phyloP scores from a whole-genome alignment of 169 alveolate species.

The Ichthyophthirius multifiliis region DNA sequence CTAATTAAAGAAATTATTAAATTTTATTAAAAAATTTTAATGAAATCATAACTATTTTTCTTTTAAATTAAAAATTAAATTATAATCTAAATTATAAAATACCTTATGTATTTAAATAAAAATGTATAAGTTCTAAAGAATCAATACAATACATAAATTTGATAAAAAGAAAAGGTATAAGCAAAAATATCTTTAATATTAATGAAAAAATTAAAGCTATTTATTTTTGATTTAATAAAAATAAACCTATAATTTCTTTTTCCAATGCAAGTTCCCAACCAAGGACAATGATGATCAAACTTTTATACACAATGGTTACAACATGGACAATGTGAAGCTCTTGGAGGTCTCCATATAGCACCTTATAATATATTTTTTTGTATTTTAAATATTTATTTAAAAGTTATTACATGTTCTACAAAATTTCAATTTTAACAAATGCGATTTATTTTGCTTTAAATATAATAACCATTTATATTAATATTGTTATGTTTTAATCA shows the following conservation, averaged over 20 bases:
- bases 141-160: not conserved
- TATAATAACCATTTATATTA: not conserved
- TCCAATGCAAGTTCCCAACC: slow-evolving; percentile 91
- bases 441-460: slow-evolving; percentile 7
- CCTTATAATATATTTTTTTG: slow-evolving; percentile 18
- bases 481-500: not conserved
- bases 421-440: slow-evolving; percentile 64
- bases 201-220: not conserved
- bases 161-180: not conserved
- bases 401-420: slow-evolving; percentile 77
- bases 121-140: not conserved
- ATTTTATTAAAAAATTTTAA: not conserved
- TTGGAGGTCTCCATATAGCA: slow-evolving; percentile 81
- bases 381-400: too few species aligned
- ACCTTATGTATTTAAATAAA: too few species aligned
- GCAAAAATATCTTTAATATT: not conserved
- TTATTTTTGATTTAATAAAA: not conserved
- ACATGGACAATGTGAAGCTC: slow-evolving; percentile 89
- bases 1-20: not conserved
- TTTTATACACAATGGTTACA: slow-evolving; percentile 91
- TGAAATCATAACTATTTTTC: not conserved
- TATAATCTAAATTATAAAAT: too few species aligned
- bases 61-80: too few species aligned
- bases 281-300: slow-evolving; percentile 93
- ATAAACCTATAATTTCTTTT: slow-evolving; percentile 81